These are phyloP conservation scores for Biscogniauxia sp. DNA, from an alignment of 2,329 filamentous ascomycete genomes.

Conservation along the genomic window DNA sequence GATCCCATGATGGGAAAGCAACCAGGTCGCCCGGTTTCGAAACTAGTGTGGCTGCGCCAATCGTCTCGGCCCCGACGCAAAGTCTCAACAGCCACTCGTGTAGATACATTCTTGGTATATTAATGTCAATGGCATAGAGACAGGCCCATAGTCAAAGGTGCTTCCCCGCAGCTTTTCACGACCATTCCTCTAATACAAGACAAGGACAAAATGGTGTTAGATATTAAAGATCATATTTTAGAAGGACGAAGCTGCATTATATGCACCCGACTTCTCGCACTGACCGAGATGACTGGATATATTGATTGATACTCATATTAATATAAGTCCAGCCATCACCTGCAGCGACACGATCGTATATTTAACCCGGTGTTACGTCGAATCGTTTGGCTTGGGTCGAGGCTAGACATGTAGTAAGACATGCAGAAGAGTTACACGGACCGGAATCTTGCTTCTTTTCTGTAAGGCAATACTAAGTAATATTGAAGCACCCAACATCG, in stretches of 20 bases:
- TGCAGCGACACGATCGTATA: too few relatives aligned
- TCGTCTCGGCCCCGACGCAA: slow-evolving; percentile 12
- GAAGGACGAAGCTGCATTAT: too few relatives aligned
- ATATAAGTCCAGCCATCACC: too few relatives aligned
- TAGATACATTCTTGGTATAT: slow-evolving; percentile 18
- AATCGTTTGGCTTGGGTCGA: neutral
- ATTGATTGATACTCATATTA: too few relatives aligned
- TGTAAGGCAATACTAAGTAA: too few relatives aligned
- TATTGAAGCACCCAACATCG: neutral
- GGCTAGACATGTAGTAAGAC: neutral
- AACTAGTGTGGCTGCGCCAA: slow-evolving; percentile 13
- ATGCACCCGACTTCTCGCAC: too few relatives aligned
- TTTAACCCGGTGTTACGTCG: neutral
- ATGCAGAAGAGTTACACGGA: neutral
- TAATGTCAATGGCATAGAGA: neutral
- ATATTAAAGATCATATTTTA: too few relatives aligned
- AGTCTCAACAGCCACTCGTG: slow-evolving; percentile 14
- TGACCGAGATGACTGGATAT: too few relatives aligned
- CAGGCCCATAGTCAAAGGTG: neutral
- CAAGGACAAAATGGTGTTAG: too few relatives aligned
- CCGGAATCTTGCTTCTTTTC: neutral
- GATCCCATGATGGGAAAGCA: slow-evolving; percentile 45
- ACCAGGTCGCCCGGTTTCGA: slow-evolving; percentile 21
- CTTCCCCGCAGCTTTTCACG: neutral
- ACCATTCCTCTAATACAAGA: too few relatives aligned